Base-by-base conservation (phyloP, 345 rosid species). In the Mercurialis annua region DNA sequence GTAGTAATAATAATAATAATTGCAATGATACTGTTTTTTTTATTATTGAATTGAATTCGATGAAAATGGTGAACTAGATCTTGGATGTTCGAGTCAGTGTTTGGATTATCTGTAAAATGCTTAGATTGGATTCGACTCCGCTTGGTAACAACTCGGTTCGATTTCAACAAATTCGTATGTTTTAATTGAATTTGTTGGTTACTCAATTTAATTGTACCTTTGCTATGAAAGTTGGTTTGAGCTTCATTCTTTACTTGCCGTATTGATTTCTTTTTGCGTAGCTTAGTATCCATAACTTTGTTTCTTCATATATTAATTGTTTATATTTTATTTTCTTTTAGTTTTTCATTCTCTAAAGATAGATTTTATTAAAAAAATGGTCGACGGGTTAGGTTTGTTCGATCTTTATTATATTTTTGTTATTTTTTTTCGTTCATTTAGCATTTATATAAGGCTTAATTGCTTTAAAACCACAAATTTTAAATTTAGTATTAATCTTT, bases 241-340 rank as follows among this genome's bases (percentile, higher is more conserved):
- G 47, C 59, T 64, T 14, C 58, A 67, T 79, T 72, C 86, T 70
- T 74, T 77, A 30, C 85, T 76, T 76, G 67, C 60, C 62, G 66
- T 29, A 34, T 9, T 42, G 53, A 26, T 14, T 36, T 24, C 46
- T n/a, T 58, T 59, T 74, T 43, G 55, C 64, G 16, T 65, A 59
- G 17, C 59, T 71, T 74, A 54, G 63, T 30, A 47, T 47, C 20
- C 20, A 29, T 48, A 24, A n/a, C 38, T 33, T 59, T 54, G 8
- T 10, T 31, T 40, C 8, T 38, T 18, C 27, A 21, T 50, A 31
- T 2, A 4, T 51, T 38, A 30, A 5, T 62, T 73, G 42, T 20
- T 34, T 34, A 34, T 3, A 3, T 34, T 53, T 17, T 14, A 15
- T 46, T 52, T 74, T 36, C 3, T 38, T 43, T 36, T 20, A 43